Base-by-base conservation (phyloP, 257 asterid species). In the Plantago major region DNA sequence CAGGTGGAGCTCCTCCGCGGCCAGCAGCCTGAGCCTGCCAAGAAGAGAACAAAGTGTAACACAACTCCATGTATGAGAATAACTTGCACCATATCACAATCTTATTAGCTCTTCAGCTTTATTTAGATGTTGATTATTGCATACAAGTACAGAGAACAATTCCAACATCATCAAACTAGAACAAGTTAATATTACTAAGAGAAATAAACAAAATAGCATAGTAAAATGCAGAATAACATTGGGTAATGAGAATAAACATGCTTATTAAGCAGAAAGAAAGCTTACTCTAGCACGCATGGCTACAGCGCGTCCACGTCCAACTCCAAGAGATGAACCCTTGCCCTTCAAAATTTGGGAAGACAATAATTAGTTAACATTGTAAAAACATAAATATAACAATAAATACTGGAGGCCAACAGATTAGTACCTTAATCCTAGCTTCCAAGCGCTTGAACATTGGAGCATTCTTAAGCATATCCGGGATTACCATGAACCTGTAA, bases 381-480 rank as follows among this genome's bases (percentile, higher is more conserved):
- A 42, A 13, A 18, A 37, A 30, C 40, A 17, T 68, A 16, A 16
- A 62, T 67, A 46, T 10, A 6, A 55, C 50, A 14, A 51, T 11
- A 59, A 68, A 26, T 44, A 10, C 26, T 33, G 40, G 19, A 12
- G 18, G 53, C 6, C 46, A 67, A 68, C 15, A 55, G 37, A 64
- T 55, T 28, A 1, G 65, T 64, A 92, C 99, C 99, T 92, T 92
- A 69, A 92, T 92, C 75, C 84, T 92, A 74, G 99, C 81, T 70
- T 92, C 99, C 81, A 89, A 77, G n/a, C 94, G 95, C 73, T 92
- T 92, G 66, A 92, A 92, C 97, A 92, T 92, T 43, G 97, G 97
- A 74, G 99, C 99, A 74, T 92, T 92, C 82, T 92, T 89, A 22
- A 92, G 96, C 99, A 92, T 92, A 73, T 89, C 97, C 0, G 99